phyloP scores from a whole-genome alignment of 768 basidiomycete species.

The Boletus rubescentipes region DNA sequence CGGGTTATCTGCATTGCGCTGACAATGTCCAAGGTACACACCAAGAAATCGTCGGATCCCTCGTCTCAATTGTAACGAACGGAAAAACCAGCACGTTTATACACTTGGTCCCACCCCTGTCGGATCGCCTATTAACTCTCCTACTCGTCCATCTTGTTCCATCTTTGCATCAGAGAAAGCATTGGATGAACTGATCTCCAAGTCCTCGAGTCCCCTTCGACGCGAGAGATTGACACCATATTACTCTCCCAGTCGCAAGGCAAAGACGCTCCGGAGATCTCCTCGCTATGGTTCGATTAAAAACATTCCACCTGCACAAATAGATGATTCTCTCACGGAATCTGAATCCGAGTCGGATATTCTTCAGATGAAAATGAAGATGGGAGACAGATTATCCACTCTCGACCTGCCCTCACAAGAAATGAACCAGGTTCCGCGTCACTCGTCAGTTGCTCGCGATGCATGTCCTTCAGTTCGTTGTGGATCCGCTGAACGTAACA shows the following conservation, averaged over 20 bases:
- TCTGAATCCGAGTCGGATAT: slow-evolving; percentile 27
- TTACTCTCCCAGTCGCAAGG: slow-evolving; percentile 5
- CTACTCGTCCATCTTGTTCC: background rate
- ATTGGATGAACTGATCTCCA: background rate
- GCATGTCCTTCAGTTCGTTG: background rate
- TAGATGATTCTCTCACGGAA: slow-evolving; percentile 33
- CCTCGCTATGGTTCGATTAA: slow-evolving; percentile 3
- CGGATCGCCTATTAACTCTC: slow-evolving; percentile 1
- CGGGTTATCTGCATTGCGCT: background rate
- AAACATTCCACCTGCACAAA: slow-evolving; percentile 1
- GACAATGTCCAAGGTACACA: slow-evolving; percentile 8
- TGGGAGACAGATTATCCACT: background rate
- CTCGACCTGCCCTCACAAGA: background rate
- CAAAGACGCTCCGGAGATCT: background rate
- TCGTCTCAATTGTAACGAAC: background rate
- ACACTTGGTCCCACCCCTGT: slow-evolving; percentile 2
- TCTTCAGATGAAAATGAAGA: slow-evolving; percentile 10
- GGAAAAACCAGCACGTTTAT: background rate
- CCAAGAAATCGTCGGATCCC: background rate
- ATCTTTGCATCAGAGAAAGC: background rate
- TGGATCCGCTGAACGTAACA: background rate
- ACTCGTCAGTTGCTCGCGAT: background rate
- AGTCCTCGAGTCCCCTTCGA: background rate
- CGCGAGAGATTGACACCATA: background rate
- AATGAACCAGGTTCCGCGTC: background rate